Evolutionary conservation across 2,329 filamentous ascomycete species (phyloP).

Genomic region (Aspergillus ochraceus): DNA sequence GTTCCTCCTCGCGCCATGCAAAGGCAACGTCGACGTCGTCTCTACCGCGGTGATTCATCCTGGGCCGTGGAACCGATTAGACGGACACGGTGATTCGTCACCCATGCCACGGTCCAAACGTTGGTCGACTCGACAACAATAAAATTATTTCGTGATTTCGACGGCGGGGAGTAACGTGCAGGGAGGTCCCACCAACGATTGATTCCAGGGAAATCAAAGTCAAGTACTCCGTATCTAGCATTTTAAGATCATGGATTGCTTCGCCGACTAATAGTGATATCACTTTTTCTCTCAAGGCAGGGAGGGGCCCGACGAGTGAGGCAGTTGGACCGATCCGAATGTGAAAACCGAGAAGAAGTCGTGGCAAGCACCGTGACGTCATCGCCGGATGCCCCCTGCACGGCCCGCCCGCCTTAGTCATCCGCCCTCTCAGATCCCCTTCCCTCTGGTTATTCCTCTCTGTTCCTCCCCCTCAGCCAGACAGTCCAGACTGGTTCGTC

Average conservation of each 20-base stretch:
- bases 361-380: slow-evolving; percentile 1
- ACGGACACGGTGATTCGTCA: slow-evolving; percentile 12
- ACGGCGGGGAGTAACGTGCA: slow-evolving; percentile 9
- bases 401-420: neutral
- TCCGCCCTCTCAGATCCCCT: neutral
- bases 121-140: slow-evolving; percentile 4
- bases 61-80: slow-evolving; percentile 2
- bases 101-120: slow-evolving; percentile 8
- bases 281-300: too few species aligned
- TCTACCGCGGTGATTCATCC: neutral
- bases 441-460: too few species aligned
- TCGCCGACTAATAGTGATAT: too few species aligned
- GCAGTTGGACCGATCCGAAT: neutral
- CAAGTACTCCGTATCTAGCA: too few species aligned
- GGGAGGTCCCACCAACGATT: neutral
- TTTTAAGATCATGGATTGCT: too few species aligned
- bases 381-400: neutral
- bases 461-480: neutral
- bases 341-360: neutral
- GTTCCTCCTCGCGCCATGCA: neutral
- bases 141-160: neutral
- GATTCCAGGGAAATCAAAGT: too few species aligned
- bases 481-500: neutral
- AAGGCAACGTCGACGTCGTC: neutral
- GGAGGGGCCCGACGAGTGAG: neutral